phyloP scores from a whole-genome alignment of 1,284 basidiomycete genomes.

The Cystobasidium pallidum region DNA sequence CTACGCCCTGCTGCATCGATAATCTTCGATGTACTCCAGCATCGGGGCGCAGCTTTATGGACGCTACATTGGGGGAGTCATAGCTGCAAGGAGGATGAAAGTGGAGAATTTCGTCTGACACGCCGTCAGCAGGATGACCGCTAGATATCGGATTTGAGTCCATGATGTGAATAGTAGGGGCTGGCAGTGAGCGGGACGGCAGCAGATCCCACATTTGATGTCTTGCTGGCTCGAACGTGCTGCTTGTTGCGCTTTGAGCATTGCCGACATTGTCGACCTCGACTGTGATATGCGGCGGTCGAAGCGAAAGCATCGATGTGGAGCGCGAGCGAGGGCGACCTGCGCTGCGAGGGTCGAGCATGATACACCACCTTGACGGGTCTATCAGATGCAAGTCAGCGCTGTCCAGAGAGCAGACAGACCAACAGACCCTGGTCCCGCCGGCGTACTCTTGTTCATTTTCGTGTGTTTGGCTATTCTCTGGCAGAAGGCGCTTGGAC shows the following conservation, averaged over 20 bases:
- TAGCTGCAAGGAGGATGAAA: no score
- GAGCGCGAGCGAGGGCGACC: not conserved
- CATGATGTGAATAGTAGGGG: constrained; percentile 18
- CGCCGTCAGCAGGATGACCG: not conserved
- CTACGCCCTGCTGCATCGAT: not conserved
- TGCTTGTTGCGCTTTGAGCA: not conserved
- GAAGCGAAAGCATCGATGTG: constrained; percentile 1
- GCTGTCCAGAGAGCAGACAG: not conserved
- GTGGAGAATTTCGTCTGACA: not conserved
- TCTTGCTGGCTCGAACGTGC: not conserved
- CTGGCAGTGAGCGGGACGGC: not conserved
- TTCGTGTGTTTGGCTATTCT: not conserved
- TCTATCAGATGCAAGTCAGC: not conserved
- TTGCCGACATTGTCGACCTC: not conserved
- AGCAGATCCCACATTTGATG: not conserved
- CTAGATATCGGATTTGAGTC: not conserved
- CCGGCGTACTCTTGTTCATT: not conserved
- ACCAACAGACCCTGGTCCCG: not conserved
- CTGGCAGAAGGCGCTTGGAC: not conserved
- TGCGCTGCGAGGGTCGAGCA: no score
- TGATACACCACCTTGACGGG: no score
- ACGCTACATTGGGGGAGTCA: not conserved
- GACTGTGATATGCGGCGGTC: constrained; percentile 1
- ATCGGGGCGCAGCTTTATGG: not conserved
- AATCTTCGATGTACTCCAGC: not conserved